phyloP scores from a whole-genome alignment of 805 yeast genomes.

The Saccharomyces jurei region DNA sequence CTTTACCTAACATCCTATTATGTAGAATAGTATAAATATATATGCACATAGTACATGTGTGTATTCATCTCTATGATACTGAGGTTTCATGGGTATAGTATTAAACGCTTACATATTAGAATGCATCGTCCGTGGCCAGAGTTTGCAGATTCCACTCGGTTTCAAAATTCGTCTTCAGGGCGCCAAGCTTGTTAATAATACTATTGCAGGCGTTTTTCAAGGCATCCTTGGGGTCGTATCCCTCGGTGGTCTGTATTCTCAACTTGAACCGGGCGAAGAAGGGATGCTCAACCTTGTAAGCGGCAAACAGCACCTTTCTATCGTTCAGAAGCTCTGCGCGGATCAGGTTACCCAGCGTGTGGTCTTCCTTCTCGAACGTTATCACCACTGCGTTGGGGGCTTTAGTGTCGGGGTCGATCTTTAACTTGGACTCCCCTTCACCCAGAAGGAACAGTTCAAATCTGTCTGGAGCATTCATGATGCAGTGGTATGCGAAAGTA shows the following conservation, averaged over 20 bases:
- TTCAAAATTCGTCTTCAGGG: slow-evolving; percentile 67
- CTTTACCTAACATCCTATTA: too few species aligned
- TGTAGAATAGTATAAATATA: not conserved
- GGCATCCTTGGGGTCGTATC: slow-evolving; percentile 85
- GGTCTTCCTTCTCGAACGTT: slow-evolving; percentile 95
- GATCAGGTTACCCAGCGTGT: slow-evolving; percentile 85
- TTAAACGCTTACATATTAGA: slow-evolving; percentile 8
- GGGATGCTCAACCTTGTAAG: slow-evolving; percentile 97
- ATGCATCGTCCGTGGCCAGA: slow-evolving; percentile 46
- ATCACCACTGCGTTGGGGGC: slow-evolving; percentile 92
- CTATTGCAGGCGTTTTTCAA: slow-evolving; percentile 81
- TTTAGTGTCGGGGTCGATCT: slow-evolving; percentile 85
- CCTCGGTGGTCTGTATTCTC: slow-evolving; percentile 94
- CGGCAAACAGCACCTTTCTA: slow-evolving; percentile 87
- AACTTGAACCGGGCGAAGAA: slow-evolving; percentile 89
- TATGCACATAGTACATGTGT: not conserved
- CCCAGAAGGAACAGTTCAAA: slow-evolving; percentile 93
- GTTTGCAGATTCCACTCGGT: slow-evolving; percentile 91
- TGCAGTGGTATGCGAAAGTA: not conserved
- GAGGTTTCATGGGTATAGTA: not conserved
- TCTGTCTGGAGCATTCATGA: slow-evolving; percentile 98
- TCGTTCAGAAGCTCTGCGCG: slow-evolving; percentile 82
- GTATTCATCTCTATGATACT: not conserved
- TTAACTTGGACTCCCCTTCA: slow-evolving; percentile 93
- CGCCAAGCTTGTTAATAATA: slow-evolving; percentile 69